phyloP scores from a whole-genome alignment of 2,329 filamentous ascomycete genomes.

The Lachnum nothofagi region DNA sequence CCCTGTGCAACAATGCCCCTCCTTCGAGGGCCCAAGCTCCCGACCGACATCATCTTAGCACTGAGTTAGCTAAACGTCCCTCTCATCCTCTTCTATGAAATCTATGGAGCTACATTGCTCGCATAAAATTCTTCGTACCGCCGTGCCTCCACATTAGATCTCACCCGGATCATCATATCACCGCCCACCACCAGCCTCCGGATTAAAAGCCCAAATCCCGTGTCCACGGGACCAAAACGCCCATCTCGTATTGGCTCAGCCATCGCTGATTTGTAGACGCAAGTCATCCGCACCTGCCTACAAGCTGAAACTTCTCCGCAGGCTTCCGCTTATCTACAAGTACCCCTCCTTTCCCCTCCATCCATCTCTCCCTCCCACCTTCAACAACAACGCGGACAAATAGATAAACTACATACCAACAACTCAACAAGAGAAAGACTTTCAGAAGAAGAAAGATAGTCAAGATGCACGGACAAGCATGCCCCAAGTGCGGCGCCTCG shows the following conservation, averaged over 20 bases:
- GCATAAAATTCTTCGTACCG: too few relatives aligned
- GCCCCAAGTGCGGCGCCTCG: conserved; percentile 28
- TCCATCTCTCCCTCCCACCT: background rate
- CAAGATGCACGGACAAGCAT: conserved; percentile 29
- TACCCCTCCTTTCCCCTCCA: background rate
- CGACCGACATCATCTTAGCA: too few relatives aligned
- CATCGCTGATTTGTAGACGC: background rate
- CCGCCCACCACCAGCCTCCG: background rate
- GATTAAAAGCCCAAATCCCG: background rate
- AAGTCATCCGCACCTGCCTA: conserved; percentile 5
- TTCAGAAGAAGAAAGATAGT: background rate
- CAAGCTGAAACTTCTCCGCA: background rate
- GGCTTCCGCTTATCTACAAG: conserved; percentile 1
- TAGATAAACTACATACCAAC: background rate
- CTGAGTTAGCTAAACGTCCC: too few relatives aligned
- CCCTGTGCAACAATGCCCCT: background rate
- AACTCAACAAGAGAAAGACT: background rate
- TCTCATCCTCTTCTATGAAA: too few relatives aligned
- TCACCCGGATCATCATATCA: too few relatives aligned
- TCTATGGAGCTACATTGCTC: too few relatives aligned
- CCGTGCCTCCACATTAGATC: too few relatives aligned
- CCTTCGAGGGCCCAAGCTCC: background rate
- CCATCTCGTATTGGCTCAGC: background rate
- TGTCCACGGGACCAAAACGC: background rate
- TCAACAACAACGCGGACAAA: background rate